Evolutionary conservation across 2,329 filamentous ascomycete genomes (phyloP).

Genomic region (Talaromyces sp.): DNA sequence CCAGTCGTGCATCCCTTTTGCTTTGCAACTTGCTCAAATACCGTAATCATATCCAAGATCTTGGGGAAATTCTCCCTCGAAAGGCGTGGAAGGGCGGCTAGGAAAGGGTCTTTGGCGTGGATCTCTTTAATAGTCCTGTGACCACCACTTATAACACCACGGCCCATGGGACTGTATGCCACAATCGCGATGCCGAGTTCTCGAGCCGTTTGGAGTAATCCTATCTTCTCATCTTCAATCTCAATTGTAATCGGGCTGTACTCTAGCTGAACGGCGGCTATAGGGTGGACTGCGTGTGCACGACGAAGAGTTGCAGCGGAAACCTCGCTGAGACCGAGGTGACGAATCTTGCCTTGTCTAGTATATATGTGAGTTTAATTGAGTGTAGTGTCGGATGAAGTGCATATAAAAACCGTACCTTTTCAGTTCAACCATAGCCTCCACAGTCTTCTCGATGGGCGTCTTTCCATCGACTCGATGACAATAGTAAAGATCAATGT

Average conservation of each 20-base stretch:
- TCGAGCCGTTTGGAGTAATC: constrained; percentile 51
- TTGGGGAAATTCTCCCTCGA: constrained; percentile 47
- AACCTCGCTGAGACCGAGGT: constrained; percentile 46
- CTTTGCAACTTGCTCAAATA: constrained; percentile 42
- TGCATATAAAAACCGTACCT: neutral
- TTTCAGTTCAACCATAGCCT: constrained; percentile 22
- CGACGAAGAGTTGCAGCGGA: constrained; percentile 45
- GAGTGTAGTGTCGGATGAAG: neutral
- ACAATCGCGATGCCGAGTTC: constrained; percentile 56
- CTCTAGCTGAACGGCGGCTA: constrained; percentile 49
- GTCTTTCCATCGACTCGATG: constrained; percentile 48
- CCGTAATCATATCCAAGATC: constrained; percentile 46
- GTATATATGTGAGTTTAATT: neutral
- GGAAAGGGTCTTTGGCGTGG: constrained; percentile 44
- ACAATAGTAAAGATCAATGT: constrained; percentile 43
- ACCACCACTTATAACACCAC: constrained; percentile 53
- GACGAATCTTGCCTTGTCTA: constrained; percentile 45
- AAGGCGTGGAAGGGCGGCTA: constrained; percentile 44
- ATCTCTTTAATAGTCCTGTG: constrained; percentile 33
- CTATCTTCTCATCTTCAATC: constrained; percentile 43
- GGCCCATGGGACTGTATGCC: constrained; percentile 56
- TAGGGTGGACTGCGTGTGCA: constrained; percentile 44
- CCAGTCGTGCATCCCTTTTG: constrained; percentile 40
- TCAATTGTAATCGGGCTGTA: constrained; percentile 47
- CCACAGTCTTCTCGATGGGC: constrained; percentile 40